These are phyloP conservation scores for Zymoseptoria pseudotritici DNA, from an alignment of 2,329 filamentous ascomycete species.

Conservation along the genomic window DNA sequence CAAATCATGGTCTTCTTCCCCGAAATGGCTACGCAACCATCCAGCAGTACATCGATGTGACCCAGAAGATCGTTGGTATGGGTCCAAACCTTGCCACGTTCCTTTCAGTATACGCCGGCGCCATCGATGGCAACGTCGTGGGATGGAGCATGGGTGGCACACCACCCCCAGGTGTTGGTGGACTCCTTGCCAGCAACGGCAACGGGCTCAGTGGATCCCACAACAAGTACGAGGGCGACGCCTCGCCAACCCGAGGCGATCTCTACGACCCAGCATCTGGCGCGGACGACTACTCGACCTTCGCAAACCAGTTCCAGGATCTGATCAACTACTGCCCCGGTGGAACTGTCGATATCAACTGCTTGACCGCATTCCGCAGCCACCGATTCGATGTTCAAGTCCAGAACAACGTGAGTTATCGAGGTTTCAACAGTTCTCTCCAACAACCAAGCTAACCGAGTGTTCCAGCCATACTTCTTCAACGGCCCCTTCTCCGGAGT, in stretches of 20 bases:
- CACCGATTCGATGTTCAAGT: constrained; percentile 20
- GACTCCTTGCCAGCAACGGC: constrained; percentile 4
- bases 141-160: constrained; percentile 24
- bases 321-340: constrained; percentile 21
- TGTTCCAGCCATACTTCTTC: constrained; percentile 16
- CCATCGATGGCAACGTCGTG: constrained; percentile 20
- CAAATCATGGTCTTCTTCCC: constrained; percentile 8
- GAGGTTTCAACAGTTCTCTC: too few species aligned
- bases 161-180: constrained; percentile 2
- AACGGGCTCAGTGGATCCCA: constrained; percentile 24
- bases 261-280: constrained; percentile 18
- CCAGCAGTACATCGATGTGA: constrained; percentile 23
- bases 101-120: constrained; percentile 23
- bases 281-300: constrained; percentile 22
- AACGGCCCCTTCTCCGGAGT: constrained; percentile 14
- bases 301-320: constrained; percentile 21
- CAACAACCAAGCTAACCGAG: too few species aligned
- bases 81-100: constrained; percentile 24
- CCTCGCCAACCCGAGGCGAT: constrained; percentile 28
- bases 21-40: constrained; percentile 27
- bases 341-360: constrained; percentile 13
- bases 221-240: constrained; percentile 33
- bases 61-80: constrained; percentile 28
- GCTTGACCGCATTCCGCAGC: constrained; percentile 13
- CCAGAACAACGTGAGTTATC: constrained; percentile 13